Evolutionary conservation across 2,329 filamentous ascomycete species (phyloP).

Genomic region (Aspergillus transmontanensis): DNA sequence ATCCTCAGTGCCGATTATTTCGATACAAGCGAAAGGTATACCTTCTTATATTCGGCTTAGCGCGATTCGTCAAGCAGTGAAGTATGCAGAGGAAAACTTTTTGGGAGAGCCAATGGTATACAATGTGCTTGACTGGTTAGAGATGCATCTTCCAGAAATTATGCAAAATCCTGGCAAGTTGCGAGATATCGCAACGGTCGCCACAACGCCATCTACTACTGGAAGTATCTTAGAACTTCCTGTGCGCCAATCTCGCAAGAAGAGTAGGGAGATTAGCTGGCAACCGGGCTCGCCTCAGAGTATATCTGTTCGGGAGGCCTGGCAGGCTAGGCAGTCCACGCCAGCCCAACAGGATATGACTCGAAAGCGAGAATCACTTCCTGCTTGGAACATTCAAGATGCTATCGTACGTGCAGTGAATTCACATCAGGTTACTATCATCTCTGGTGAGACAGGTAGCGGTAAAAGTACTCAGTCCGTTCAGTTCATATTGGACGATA

Average conservation of each 20-base stretch:
- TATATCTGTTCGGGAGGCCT: conserved; percentile 62
- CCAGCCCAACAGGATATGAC: conserved; percentile 75
- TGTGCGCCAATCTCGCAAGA: conserved; percentile 36
- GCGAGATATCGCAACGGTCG: conserved; percentile 78
- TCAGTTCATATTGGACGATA: conserved; percentile 90
- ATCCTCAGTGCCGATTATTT: conserved; percentile 65
- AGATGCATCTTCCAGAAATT: conserved; percentile 78
- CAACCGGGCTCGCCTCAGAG: conserved; percentile 59
- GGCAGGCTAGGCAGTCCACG: conserved; percentile 68
- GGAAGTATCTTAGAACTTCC: conserved; percentile 26
- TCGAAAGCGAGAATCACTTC: conserved; percentile 69
- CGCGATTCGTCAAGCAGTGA: conserved; percentile 74
- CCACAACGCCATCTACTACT: conserved; percentile 50
- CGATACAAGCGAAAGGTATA: conserved; percentile 67
- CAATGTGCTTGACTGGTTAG: conserved; percentile 87
- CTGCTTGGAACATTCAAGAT: conserved; percentile 83
- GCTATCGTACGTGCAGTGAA: conserved; percentile 75
- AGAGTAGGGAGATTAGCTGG: conserved; percentile 66
- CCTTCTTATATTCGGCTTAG: conserved; percentile 94
- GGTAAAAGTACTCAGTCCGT: conserved; percentile 97
- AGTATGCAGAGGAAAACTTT: conserved; percentile 70
- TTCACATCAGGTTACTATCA: conserved; percentile 85
- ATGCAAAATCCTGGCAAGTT: conserved; percentile 82
- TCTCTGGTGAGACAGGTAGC: conserved; percentile 94
- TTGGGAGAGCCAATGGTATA: conserved; percentile 89